Percentiles rank a stretch among this genome's conserved stretches.
phyloP scores from a whole-genome alignment of 2,329 filamentous ascomycete genomes.

The Diplodia sapinea region DNA sequence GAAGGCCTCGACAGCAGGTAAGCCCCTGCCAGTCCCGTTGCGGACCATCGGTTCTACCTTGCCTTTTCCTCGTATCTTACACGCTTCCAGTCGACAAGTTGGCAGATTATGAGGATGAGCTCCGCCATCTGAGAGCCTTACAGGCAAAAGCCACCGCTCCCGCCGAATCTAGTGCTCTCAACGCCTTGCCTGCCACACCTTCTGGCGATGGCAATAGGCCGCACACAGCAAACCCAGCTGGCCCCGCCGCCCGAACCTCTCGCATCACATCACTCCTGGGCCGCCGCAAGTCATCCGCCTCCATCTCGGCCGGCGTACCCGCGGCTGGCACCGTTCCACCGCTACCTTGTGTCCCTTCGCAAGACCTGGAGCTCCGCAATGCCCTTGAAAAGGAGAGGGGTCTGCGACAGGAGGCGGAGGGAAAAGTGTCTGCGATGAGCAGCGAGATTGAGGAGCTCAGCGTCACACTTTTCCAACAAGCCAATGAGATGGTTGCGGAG shows the following conservation, averaged over 20 bases:
- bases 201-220: slow-evolving; percentile 39
- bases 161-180: slow-evolving; percentile 31
- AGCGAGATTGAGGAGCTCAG: slow-evolving; percentile 80
- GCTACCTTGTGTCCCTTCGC: slow-evolving; percentile 35
- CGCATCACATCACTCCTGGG: slow-evolving; percentile 54
- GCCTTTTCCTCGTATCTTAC: slow-evolving; percentile 24
- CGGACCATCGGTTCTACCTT: slow-evolving; percentile 3
- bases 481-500: slow-evolving; percentile 84
- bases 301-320: slow-evolving; percentile 37
- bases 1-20: slow-evolving; percentile 69
- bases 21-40: slow-evolving; percentile 36
- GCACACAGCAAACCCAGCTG: slow-evolving; percentile 39
- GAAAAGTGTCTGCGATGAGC: slow-evolving; percentile 68
- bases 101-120: slow-evolving; percentile 81
- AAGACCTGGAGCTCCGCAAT: slow-evolving; percentile 62
- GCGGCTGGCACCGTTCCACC: slow-evolving; percentile 47
- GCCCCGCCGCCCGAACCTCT: slow-evolving; percentile 39
- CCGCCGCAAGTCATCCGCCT: slow-evolving; percentile 37
- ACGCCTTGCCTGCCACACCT: slow-evolving; percentile 37
- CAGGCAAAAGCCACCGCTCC: slow-evolving; percentile 34
- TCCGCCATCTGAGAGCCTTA: slow-evolving; percentile 63
- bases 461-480: slow-evolving; percentile 77
- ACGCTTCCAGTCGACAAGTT: slow-evolving; percentile 58
- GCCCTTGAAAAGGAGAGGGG: slow-evolving; percentile 70
- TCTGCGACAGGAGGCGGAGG: slow-evolving; percentile 72